Conservation (phyloP, 2,329 filamentous ascomycete species). For the Colletotrichum higginsianum region DNA sequence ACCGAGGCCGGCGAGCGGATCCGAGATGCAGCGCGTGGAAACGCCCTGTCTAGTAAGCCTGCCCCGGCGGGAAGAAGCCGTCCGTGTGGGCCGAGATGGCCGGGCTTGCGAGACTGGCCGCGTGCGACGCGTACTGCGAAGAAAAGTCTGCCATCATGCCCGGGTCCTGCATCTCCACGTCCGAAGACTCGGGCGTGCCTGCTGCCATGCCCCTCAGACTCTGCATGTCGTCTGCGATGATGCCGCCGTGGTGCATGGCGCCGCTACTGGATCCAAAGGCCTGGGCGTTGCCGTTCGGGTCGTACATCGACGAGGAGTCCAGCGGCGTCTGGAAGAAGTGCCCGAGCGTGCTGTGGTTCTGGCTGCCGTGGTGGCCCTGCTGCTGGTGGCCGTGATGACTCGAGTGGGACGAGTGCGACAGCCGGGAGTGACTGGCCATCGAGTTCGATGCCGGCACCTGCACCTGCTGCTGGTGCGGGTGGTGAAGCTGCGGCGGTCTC, state of each 20-base stretch:
- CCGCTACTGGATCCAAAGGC: slow-evolving; percentile 22
- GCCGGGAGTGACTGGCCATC: slow-evolving; percentile 40
- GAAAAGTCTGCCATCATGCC: slow-evolving; percentile 49
- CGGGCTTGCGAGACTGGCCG: slow-evolving; percentile 29
- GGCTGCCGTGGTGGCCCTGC: slow-evolving; percentile 15
- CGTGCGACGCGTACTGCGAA: slow-evolving; percentile 38
- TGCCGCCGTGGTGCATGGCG: slow-evolving; percentile 46
- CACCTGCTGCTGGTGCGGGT: slow-evolving; percentile 30
- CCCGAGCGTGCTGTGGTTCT: slow-evolving; percentile 34
- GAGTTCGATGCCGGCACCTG: slow-evolving; percentile 36
- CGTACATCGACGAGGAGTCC: slow-evolving; percentile 40
- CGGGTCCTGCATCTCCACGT: slow-evolving; percentile 55
- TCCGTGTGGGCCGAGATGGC: slow-evolving; percentile 27
- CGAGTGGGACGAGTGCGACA: slow-evolving; percentile 38
- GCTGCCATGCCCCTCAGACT: slow-evolving; percentile 53
- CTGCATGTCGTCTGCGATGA: slow-evolving; percentile 56
- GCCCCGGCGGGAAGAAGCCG: slow-evolving; percentile 33
- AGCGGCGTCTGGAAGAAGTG: slow-evolving; percentile 41
- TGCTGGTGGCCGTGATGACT: slow-evolving; percentile 32
- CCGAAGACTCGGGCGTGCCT: slow-evolving; percentile 48
- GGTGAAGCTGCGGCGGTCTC: slow-evolving; percentile 40
- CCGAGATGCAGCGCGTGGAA: not conserved
- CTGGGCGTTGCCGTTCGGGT: slow-evolving; percentile 33
- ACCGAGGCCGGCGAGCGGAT: too few species aligned
- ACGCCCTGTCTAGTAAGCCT: slow-evolving; percentile 27